Conservation (phyloP, 345 rosid species). For the Psidium guajava region DNA sequence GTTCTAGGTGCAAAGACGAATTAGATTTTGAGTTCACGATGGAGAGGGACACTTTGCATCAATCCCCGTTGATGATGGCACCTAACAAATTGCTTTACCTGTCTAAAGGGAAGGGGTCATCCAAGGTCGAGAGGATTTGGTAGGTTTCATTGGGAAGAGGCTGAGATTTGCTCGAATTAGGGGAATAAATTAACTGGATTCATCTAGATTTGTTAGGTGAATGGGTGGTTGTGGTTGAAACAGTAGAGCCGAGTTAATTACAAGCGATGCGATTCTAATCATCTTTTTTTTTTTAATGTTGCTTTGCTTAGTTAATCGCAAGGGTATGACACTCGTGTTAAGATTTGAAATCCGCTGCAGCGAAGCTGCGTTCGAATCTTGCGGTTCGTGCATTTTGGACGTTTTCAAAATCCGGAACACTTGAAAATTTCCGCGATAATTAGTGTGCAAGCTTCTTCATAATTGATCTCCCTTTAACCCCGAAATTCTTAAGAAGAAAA, state of each 20-base stretch:
- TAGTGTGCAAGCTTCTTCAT: background rate
- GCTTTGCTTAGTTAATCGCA: background rate
- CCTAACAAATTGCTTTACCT: background rate
- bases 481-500: background rate
- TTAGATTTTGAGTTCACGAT: background rate
- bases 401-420: background rate
- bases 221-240: background rate
- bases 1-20: background rate
- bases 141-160: background rate
- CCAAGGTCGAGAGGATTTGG: background rate
- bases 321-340: background rate
- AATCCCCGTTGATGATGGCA: background rate
- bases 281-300: background rate
- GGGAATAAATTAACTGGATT: background rate
- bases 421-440: background rate
- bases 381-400: background rate
- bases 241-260: background rate
- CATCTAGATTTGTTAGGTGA: background rate
- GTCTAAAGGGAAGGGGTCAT: background rate
- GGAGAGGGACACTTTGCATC: background rate
- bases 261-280: background rate
- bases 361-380: background rate
- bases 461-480: no score
- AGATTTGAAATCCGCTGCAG: background rate
- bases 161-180: background rate